Base-by-base conservation (phyloP, 1,284 basidiomycete genomes). In the Puccinia polysora region DNA sequence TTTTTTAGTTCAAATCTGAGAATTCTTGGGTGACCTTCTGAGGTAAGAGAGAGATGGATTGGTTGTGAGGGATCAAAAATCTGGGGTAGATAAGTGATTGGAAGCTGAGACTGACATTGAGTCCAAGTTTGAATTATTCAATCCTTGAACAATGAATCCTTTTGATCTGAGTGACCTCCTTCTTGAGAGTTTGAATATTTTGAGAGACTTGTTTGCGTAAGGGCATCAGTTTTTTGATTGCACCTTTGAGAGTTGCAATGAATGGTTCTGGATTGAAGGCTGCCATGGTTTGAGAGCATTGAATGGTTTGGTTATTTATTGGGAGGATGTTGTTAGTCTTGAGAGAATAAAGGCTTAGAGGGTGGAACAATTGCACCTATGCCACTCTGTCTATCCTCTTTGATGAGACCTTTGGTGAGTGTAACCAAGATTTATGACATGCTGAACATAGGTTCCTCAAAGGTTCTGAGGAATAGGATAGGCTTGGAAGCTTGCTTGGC, bases 1-100 rank as follows among this genome's bases (percentile, higher is more conserved):
- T 93, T 77, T 80, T 82, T 7, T 38, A 34, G 43, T 63, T 45
- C 30, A 63, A 63, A 18, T 36, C 60, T 3, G 60, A 63, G 25
- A 63, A 63, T 28, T 63, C 40, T 12, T 30, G 60, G 25, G 23
- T 47, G 20, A 49, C 60, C 14, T 25, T 63, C 60, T n/a, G n/a
- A n/a, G n/a, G n/a, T n/a, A n/a, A n/a, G n/a, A n/a, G n/a, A n/a
- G n/a, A n/a, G n/a, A n/a, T n/a, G n/a, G n/a, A n/a, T n/a, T n/a
- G n/a, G n/a, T n/a, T n/a, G 25, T 32, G 53, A 32, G 18, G 53
- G 1, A 1, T 56, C 14, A 2, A 30, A 32, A 30, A 8, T 18
- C 2, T 30, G 30, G 12, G n/a, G n/a, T n/a, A n/a, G n/a, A n/a
- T n/a, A n/a, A n/a, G 58, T 47, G 30, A 60, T 34, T 4, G 28